Evolutionary conservation across 2,329 filamentous ascomycete genomes (phyloP).

Genomic region (Botryotinia globosa): DNA sequence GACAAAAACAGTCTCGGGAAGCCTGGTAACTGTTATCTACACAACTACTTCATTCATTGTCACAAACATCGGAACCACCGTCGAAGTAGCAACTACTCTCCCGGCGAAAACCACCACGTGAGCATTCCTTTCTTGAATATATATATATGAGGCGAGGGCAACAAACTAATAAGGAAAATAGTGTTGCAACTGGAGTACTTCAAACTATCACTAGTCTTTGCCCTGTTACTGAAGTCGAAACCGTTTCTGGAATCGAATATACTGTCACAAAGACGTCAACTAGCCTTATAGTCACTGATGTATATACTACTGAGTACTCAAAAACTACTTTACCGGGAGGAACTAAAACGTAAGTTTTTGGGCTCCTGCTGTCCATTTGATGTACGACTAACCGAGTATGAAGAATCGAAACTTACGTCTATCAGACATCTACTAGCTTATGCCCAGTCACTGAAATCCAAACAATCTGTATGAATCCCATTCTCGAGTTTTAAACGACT

Average conservation of each 20-base stretch:
- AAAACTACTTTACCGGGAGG: conserved; percentile 3
- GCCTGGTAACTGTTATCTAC: conserved; percentile 1
- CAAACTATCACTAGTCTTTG: conserved; percentile 43
- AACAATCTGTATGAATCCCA: conserved; percentile 44
- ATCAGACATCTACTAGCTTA: conserved; percentile 41
- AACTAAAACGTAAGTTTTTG: conserved; percentile 5
- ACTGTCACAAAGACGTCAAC: conserved; percentile 33
- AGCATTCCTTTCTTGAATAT: not conserved
- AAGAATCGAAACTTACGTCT: conserved; percentile 33
- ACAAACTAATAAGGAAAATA: not conserved
- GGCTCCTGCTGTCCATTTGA: not conserved
- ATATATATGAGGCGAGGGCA: not conserved
- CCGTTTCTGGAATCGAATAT: conserved; percentile 43
- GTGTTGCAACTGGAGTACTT: conserved; percentile 28
- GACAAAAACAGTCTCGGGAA: conserved; percentile 6
- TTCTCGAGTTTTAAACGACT: not conserved
- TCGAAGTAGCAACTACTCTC: conserved; percentile 15
- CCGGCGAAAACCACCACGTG: conserved; percentile 24
- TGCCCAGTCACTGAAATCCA: conserved; percentile 49
- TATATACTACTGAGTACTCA: conserved; percentile 21
- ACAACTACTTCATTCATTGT: conserved; percentile 16
- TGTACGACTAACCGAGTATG: conserved; percentile 25
- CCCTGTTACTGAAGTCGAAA: conserved; percentile 48
- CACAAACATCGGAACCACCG: conserved; percentile 13
- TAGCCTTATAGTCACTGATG: conserved; percentile 30